phyloP scores from a whole-genome alignment of 352 stramenopile genomes.

The Phytophthora cactorum region DNA sequence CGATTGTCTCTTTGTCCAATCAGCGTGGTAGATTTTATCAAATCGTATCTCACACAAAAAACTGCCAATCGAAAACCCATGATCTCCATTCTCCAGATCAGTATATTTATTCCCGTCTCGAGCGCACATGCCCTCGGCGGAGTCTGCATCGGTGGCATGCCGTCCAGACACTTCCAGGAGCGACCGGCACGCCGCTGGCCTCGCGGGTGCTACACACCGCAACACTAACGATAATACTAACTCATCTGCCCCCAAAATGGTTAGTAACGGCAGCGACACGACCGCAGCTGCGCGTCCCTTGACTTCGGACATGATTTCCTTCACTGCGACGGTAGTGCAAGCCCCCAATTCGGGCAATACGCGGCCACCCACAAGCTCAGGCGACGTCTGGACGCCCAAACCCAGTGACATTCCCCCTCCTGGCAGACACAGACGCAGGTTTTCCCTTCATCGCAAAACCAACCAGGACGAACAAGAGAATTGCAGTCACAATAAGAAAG shows the following conservation, averaged over 20 bases:
- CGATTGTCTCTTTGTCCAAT: constrained; percentile 1
- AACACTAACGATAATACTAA: no score
- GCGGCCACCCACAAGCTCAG: constrained; percentile 7
- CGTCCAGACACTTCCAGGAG: constrained; percentile 16
- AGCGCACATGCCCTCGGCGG: constrained; percentile 14
- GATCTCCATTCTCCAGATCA: constrained; percentile 12
- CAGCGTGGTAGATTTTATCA: constrained; percentile 2
- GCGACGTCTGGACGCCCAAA: constrained; percentile 7
- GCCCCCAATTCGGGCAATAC: constrained; percentile 1
- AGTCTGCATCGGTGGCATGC: not conserved
- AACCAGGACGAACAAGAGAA: constrained; percentile 2
- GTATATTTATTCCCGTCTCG: constrained; percentile 29
- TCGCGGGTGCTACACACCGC: not conserved
- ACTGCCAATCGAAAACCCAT: not conserved
- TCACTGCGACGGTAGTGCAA: constrained; percentile 43
- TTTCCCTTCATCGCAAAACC: constrained; percentile 1
- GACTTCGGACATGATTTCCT: constrained; percentile 66
- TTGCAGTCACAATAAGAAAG: constrained; percentile 3
- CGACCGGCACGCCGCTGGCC: not conserved
- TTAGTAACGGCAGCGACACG: constrained; percentile 36
- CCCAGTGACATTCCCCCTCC: constrained; percentile 5
- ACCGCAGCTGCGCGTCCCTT: constrained; percentile 25
- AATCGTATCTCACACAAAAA: constrained; percentile 1
- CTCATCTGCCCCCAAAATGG: not conserved
- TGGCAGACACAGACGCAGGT: constrained; percentile 13